These are phyloP conservation scores for Eucalyptus microcorys DNA, from an alignment of 345 rosid genomes.

Conservation along the genomic window DNA sequence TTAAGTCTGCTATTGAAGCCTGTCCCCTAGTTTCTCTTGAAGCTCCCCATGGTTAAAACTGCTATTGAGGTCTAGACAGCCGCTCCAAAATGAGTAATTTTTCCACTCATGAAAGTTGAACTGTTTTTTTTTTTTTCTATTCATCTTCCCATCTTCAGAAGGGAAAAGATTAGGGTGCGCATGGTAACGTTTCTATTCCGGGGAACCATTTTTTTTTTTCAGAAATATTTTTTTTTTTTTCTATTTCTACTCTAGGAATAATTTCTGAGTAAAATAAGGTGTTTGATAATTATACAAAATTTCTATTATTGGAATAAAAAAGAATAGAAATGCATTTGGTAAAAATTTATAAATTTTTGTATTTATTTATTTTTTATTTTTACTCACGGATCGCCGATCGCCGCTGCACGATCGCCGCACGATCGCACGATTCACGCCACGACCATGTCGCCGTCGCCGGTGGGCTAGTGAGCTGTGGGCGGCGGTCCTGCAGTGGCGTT, in stretches of 20 bases:
- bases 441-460: too few species aligned
- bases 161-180: accelerated
- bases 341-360: too few species aligned
- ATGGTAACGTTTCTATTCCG: accelerated
- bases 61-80: background rate
- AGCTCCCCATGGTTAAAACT: too few species aligned
- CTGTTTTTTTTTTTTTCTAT: accelerated
- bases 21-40: background rate
- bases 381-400: accelerated
- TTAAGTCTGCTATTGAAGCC: background rate
- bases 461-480: accelerated
- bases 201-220: accelerated
- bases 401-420: accelerated
- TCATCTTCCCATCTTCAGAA: background rate
- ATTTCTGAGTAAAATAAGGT: too few species aligned
- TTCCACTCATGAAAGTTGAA: background rate
- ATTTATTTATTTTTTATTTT: too few species aligned
- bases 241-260: accelerated
- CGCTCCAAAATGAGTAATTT: background rate
- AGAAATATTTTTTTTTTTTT: too few species aligned
- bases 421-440: too few species aligned
- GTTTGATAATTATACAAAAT: too few species aligned
- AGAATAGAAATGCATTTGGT: accelerated
- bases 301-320: too few species aligned
- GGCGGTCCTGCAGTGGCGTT: accelerated